A percentile compares a stretch with the other conserved stretches of the same genome.
phyloP scores from a whole-genome alignment of 192 early-diverging fungal genomes.

The Oehlia diaphana region DNA sequence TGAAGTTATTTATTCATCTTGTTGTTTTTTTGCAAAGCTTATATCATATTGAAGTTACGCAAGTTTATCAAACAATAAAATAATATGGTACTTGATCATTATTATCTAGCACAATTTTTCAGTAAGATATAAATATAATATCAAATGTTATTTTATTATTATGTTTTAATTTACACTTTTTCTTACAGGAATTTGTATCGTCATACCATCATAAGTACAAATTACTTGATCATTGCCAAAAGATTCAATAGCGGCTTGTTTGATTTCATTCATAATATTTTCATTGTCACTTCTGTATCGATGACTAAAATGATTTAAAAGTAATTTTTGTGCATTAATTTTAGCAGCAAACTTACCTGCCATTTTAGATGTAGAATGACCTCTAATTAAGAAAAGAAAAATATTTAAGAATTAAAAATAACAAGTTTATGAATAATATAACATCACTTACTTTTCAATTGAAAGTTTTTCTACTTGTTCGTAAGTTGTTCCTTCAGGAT shows the following conservation, averaged over 20 bases:
- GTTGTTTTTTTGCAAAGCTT: too few species aligned
- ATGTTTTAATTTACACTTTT: neutral
- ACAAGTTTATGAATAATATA: too few species aligned
- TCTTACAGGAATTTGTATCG: neutral
- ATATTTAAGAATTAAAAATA: too few species aligned
- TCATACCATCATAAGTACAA: neutral
- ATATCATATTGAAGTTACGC: too few species aligned
- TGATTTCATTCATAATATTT: conserved; percentile 56
- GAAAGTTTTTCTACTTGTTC: conserved; percentile 9
- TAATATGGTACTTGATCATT: too few species aligned
- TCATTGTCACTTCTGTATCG: conserved; percentile 55
- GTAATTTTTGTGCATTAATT: conserved; percentile 40
- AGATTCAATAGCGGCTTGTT: conserved; percentile 37
- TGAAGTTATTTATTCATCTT: neutral
- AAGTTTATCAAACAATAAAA: too few species aligned
- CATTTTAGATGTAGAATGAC: conserved; percentile 61
- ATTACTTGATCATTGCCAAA: conserved; percentile 43
- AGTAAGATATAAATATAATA: too few species aligned
- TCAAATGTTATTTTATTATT: too few species aligned
- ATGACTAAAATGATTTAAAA: conserved; percentile 57
- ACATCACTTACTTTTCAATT: too few species aligned
- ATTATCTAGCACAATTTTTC: too few species aligned
- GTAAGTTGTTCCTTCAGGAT: conserved; percentile 35
- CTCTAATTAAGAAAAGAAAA: conserved; percentile 39
- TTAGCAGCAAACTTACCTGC: conserved; percentile 48